A percentile compares a stretch with the other conserved stretches of the same genome.
Conservation (phyloP, 352 stramenopile genomes). For the Chrysophaeum taylorii region DNA sequence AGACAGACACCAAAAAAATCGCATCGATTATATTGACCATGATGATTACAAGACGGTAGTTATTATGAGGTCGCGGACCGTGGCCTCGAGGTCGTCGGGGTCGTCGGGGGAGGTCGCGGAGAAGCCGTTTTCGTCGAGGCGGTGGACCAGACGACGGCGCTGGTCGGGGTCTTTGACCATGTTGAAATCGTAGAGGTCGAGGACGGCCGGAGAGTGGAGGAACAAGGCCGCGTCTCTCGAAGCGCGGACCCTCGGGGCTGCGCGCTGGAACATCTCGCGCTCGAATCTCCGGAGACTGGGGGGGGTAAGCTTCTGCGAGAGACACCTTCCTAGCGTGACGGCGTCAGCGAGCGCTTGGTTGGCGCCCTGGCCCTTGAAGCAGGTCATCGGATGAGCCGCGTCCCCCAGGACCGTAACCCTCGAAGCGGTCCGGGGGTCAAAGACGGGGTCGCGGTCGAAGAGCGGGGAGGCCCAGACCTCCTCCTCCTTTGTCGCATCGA, state of each 20-base stretch:
- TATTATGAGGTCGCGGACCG: too few relatives aligned
- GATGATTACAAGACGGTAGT: too few relatives aligned
- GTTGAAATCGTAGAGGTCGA: too few relatives aligned
- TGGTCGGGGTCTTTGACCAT: too few relatives aligned
- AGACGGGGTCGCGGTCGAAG: not conserved
- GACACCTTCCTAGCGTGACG: not conserved
- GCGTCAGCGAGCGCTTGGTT: constrained; percentile 21
- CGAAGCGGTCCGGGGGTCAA: not conserved
- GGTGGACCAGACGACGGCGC: too few relatives aligned
- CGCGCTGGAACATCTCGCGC: constrained; percentile 17
- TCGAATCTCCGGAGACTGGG: constrained; percentile 22
- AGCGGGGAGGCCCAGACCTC: constrained; percentile 20
- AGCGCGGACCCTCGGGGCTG: constrained; percentile 21
- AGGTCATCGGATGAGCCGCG: constrained; percentile 23
- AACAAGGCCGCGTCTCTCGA: constrained; percentile 25
- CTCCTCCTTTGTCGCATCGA: constrained; percentile 11
- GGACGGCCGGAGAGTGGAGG: too few relatives aligned
- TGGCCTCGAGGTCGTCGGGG: too few relatives aligned
- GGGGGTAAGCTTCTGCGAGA: not conserved
- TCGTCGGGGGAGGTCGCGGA: too few relatives aligned
- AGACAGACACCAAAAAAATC: too few relatives aligned
- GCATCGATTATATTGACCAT: too few relatives aligned
- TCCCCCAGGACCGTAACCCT: constrained; percentile 21
- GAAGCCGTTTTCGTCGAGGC: too few relatives aligned
- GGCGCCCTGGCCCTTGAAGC: constrained; percentile 25